These are phyloP conservation scores for Mollisia scopiformis DNA, from an alignment of 2,329 filamentous ascomycete genomes.

Conservation along the genomic window DNA sequence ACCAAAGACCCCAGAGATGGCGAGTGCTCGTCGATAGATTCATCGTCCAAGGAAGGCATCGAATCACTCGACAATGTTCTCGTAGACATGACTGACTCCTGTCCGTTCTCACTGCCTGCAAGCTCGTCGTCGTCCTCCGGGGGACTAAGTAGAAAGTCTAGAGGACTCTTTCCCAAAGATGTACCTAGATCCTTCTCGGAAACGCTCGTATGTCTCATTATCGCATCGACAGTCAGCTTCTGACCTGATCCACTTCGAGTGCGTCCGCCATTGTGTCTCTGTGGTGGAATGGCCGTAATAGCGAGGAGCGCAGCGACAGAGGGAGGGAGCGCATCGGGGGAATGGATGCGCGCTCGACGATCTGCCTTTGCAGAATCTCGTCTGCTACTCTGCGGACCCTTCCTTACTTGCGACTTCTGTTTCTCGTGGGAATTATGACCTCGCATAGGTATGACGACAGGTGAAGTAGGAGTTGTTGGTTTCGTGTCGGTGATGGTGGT, in stretches of 20 bases:
- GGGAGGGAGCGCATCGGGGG: conserved; percentile 57
- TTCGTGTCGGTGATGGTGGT: conserved; percentile 17
- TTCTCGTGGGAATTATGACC: conserved; percentile 23
- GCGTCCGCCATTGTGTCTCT: conserved; percentile 35
- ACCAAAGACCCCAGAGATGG: conserved; percentile 32
- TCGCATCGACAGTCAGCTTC: conserved; percentile 58
- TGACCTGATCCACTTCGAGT: conserved; percentile 25
- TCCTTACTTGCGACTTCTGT: conserved; percentile 26
- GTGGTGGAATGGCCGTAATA: conserved; percentile 60
- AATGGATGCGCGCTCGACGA: conserved; percentile 47
- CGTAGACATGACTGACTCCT: conserved; percentile 55
- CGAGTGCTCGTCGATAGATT: conserved; percentile 48
- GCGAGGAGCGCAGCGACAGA: conserved; percentile 64
- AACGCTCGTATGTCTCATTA: conserved; percentile 55
- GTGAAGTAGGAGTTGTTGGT: conserved; percentile 32
- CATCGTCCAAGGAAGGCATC: conserved; percentile 58
- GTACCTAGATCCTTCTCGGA: conserved; percentile 57
- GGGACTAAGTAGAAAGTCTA: conserved; percentile 62
- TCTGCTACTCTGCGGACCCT: conserved; percentile 25
- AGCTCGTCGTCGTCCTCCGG: conserved; percentile 59
- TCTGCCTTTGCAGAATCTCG: conserved; percentile 16
- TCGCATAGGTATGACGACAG: conserved; percentile 35
- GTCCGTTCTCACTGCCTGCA: conserved; percentile 53
- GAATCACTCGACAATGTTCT: conserved; percentile 63
- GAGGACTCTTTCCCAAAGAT: conserved; percentile 54